Evolutionary conservation across 2,329 filamentous ascomycete species (phyloP).

Genomic region (Waltergamsia citrina): DNA sequence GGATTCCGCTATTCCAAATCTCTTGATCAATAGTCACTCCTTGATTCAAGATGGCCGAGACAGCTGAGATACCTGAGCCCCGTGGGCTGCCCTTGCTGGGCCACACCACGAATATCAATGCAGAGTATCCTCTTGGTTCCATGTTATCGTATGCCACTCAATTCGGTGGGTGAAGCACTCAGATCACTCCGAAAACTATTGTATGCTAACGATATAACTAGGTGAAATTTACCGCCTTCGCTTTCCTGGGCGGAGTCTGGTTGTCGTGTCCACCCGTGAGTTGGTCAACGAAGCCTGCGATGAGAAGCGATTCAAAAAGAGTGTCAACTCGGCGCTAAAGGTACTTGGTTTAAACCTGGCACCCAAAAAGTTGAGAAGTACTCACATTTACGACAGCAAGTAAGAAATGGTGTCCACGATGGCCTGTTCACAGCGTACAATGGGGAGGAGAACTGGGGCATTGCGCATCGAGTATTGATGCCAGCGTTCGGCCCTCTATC

Average conservation of each 20-base stretch:
- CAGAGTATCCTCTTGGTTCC: conserved; percentile 41
- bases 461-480: conserved; percentile 56
- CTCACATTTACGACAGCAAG: conserved; percentile 22
- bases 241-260: conserved; percentile 26
- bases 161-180: conserved; percentile 38
- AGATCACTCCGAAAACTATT: not conserved
- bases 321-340: conserved; percentile 35
- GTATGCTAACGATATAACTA: conserved; percentile 12
- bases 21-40: too few relatives aligned
- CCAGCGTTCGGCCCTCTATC: conserved; percentile 61
- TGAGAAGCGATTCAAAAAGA: conserved; percentile 57
- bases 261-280: conserved; percentile 42
- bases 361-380: conserved; percentile 1
- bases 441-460: conserved; percentile 44
- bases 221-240: conserved; percentile 16
- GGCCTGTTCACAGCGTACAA: conserved; percentile 49
- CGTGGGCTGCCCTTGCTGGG: conserved; percentile 54
- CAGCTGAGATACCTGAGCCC: conserved; percentile 47
- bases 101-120: conserved; percentile 51
- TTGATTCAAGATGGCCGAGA: conserved; percentile 12
- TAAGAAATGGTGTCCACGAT: conserved; percentile 52
- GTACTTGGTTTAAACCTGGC: conserved; percentile 13
- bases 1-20: too few relatives aligned
- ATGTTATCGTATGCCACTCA: conserved; percentile 46
- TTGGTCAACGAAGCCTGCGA: conserved; percentile 56